These are phyloP conservation scores for Elsinoe perseae DNA, from an alignment of 2,329 filamentous ascomycete genomes.

Conservation along the genomic window DNA sequence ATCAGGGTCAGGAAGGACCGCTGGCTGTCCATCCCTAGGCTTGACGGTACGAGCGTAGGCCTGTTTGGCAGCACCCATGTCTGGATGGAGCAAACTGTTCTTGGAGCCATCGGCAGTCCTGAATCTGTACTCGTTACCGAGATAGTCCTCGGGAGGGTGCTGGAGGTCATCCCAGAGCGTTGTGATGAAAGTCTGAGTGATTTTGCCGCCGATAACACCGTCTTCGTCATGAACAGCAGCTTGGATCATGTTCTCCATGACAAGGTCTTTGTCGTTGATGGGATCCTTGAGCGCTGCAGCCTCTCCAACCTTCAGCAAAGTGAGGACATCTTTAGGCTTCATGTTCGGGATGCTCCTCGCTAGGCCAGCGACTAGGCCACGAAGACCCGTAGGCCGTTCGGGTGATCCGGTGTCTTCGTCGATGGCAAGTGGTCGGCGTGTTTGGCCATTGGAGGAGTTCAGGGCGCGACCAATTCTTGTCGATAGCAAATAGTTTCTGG, in stretches of 20 bases:
- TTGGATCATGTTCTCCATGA: conserved; percentile 52
- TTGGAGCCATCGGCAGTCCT: conserved; percentile 43
- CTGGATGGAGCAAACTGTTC: conserved; percentile 54
- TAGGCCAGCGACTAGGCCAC: background rate
- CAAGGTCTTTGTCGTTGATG: conserved; percentile 54
- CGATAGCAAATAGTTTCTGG: background rate
- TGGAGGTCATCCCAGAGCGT: conserved; percentile 43
- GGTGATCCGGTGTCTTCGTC: conserved; percentile 5
- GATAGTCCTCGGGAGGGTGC: conserved; percentile 40
- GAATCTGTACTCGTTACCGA: conserved; percentile 40
- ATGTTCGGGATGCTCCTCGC: background rate
- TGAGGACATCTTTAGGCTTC: background rate
- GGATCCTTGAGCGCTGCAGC: conserved; percentile 29
- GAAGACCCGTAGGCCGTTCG: background rate
- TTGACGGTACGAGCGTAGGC: conserved; percentile 62
- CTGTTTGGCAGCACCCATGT: conserved; percentile 57
- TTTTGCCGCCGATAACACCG: conserved; percentile 32
- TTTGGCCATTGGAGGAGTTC: background rate
- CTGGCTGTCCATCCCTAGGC: conserved; percentile 49
- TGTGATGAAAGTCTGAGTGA: conserved; percentile 40
- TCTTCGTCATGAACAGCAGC: conserved; percentile 39
- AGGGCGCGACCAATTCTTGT: background rate
- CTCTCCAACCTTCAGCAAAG: conserved; percentile 8
- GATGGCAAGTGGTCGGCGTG: background rate
- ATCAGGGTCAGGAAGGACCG: conserved; percentile 56